Evolutionary conservation across 2,329 filamentous ascomycete species (phyloP).

Genomic region (Aspergillus quadrilineatus): DNA sequence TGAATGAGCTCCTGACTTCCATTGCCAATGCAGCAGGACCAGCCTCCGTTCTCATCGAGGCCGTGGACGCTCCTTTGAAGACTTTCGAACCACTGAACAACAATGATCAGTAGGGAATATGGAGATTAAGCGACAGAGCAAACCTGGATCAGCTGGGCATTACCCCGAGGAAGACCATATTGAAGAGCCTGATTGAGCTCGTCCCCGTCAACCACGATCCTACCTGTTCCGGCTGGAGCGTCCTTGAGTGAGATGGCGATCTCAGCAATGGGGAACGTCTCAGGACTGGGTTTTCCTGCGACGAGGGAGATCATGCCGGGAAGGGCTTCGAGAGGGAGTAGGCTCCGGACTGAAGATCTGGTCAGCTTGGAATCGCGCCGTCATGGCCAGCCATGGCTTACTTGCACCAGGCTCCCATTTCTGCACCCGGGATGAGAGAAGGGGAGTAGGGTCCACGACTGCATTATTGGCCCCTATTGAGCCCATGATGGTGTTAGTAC

Average conservation of each 20-base stretch:
- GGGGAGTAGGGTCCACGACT: not conserved
- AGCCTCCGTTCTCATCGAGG: not conserved
- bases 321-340: not conserved
- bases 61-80: not conserved
- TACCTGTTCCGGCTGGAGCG: not conserved
- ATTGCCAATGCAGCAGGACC: constrained; percentile 11
- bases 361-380: not conserved
- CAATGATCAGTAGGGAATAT: no score
- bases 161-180: not conserved
- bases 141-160: not conserved
- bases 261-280: not conserved
- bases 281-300: not conserved
- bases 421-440: not conserved
- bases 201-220: not conserved
- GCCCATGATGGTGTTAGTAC: not conserved
- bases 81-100: not conserved
- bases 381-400: not conserved
- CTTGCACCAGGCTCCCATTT: not conserved
- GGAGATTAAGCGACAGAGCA: not conserved
- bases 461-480: not conserved
- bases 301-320: not conserved
- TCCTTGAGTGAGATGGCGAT: not conserved
- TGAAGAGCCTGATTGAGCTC: not conserved
- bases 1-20: constrained; percentile 12
- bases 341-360: not conserved